Evolutionary conservation across 352 stramenopile genomes (phyloP).

Genomic region (Pythium sp.): DNA sequence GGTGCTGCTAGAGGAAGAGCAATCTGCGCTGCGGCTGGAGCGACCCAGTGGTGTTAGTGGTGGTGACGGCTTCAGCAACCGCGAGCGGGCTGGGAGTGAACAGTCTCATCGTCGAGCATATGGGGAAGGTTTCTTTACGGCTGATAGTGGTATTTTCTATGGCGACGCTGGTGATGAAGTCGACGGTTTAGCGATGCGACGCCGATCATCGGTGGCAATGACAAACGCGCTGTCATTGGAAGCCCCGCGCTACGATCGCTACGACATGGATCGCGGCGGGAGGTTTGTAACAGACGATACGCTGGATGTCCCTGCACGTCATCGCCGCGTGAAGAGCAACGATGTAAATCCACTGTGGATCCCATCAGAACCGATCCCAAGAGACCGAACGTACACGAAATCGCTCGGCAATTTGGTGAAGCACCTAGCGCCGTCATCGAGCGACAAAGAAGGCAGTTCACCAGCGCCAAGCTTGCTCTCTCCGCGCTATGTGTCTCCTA

Average conservation of each 20-base stretch:
- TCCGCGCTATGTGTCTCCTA: constrained; percentile 42
- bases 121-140: background rate
- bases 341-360: constrained; percentile 29
- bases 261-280: constrained; percentile 21
- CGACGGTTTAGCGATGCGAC: constrained; percentile 1
- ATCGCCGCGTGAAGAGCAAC: constrained; percentile 58
- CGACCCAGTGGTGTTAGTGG: no score
- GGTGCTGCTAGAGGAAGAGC: constrained; percentile 25
- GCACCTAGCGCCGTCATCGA: constrained; percentile 61
- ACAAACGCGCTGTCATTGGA: constrained; percentile 47
- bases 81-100: background rate
- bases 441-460: constrained; percentile 21
- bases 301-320: constrained; percentile 14
- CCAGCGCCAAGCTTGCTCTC: constrained; percentile 22
- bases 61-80: background rate
- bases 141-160: background rate
- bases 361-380: constrained; percentile 25
- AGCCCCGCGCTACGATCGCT: constrained; percentile 32
- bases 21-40: background rate
- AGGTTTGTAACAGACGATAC: background rate
- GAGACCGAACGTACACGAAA: constrained; percentile 72
- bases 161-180: background rate
- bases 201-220: constrained; percentile 18
- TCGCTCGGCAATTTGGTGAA: constrained; percentile 79
- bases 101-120: background rate